Percentiles rank a stretch among this genome's conserved stretches.
Conservation (phyloP, 495 filamentous ascomycete genomes). For the Talaromyces adpressus region DNA sequence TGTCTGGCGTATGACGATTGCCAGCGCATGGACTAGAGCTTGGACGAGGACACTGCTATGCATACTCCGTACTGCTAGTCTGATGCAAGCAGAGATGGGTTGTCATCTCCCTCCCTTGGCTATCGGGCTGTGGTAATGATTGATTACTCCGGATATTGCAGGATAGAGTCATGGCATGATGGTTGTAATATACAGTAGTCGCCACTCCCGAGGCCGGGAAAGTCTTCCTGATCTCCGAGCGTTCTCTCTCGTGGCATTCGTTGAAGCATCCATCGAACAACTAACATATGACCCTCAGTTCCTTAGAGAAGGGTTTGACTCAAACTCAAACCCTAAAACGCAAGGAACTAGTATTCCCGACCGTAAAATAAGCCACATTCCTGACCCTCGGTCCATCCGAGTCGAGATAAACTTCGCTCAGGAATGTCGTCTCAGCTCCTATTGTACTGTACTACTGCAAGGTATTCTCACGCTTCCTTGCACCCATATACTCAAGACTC, state of each 20-base stretch:
- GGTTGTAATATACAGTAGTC: neutral
- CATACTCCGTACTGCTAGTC: no score
- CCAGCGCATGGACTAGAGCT: no score
- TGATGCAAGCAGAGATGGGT: neutral
- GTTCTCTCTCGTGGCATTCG: neutral
- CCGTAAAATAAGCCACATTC: neutral
- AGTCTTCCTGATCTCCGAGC: neutral
- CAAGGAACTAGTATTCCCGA: neutral
- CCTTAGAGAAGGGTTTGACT: neutral
- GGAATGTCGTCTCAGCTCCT: neutral
- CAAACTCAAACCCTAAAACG: neutral
- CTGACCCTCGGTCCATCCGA: neutral
- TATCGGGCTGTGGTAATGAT: neutral
- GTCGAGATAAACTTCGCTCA: neutral
- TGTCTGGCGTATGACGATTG: slow-evolving; percentile 1
- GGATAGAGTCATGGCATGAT: neutral
- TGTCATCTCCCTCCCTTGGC: neutral
- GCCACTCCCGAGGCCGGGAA: neutral
- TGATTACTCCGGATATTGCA: neutral
- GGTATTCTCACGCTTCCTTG: neutral
- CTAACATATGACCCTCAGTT: neutral
- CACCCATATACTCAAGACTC: neutral
- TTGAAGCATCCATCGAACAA: neutral
- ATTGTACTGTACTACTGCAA: neutral
- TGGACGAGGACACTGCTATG: no score